Base-by-base conservation (phyloP, 2,329 filamentous ascomycete species). In the Curvularia lunata region DNA sequence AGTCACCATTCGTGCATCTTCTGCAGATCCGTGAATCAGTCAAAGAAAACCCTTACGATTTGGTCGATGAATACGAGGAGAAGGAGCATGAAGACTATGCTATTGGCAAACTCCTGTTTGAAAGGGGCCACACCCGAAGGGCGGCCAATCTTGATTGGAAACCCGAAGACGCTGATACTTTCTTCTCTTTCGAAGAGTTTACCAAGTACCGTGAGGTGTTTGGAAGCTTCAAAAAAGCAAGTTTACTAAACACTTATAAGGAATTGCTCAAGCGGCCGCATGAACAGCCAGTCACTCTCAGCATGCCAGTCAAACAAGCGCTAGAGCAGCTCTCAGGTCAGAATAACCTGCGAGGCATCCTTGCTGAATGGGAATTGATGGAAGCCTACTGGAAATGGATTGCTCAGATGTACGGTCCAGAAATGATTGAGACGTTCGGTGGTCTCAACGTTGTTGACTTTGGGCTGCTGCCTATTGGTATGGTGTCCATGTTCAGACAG, bases 1-100 rank as follows among this genome's bases (percentile, higher is more conserved):
- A 79, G 47, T 84, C 83, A 34, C 82, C 82, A 0, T 83, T 84
- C 56, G 78, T 85, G 21, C 65, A 72, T 1, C 77, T 83, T 4
- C 73, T 84, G 13, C 75, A 79, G 23, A 82, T 83, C 42, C 70
- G 69, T n/a, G 65, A 73, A 27, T 65, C 67, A 0, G 69, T 75
- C 7, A 53, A 57, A 10, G 60, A 68, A 37, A 62, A 73, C 18
- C 78, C 79, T 70, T 51, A 79, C 78, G 56, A 76, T 65, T 48
- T 81, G 23, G 68, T 84, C 12, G 78, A 80, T 3, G 78, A 80
- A 58, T 82, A 43, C 64, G 71, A 28, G 62, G 69, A 52, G 81
- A 60, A 57, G 49, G 62, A 71, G 23, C 77, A 61, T 10, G 59
- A 69, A 13, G 59, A 55, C 0, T 84, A 84, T 52, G 62, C 74